A percentile compares a stretch with the other conserved stretches of the same genome.
Evolutionary conservation across 371 early-diverging fungal genomes (phyloP).

Genomic region (Mucor indicus): DNA sequence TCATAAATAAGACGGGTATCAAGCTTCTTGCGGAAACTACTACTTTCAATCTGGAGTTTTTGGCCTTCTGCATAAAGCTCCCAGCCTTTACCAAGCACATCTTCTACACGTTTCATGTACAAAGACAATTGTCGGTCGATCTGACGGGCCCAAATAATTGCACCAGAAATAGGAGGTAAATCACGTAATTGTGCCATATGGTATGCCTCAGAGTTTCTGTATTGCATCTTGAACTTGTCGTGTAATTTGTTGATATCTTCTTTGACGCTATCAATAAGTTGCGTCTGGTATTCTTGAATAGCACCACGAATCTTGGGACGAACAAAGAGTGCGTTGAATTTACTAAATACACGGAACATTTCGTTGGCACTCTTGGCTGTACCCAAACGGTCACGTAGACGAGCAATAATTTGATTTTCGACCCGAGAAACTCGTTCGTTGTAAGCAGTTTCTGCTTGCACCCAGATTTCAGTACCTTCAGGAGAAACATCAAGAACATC

Average conservation of each 20-base stretch:
- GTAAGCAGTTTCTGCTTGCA: constrained; percentile 86
- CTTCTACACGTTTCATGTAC: constrained; percentile 97
- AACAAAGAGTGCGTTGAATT: constrained; percentile 98
- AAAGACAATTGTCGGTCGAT: constrained; percentile 94
- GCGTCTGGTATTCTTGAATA: constrained; percentile 98
- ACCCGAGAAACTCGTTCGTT: constrained; percentile 94
- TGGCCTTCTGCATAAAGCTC: constrained; percentile 96
- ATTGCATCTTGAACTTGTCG: constrained; percentile 93
- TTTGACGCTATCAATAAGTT: constrained; percentile 96
- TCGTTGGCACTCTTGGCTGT: constrained; percentile 96
- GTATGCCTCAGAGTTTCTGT: constrained; percentile 85
- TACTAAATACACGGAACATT: constrained; percentile 98
- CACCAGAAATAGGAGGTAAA: constrained; percentile 90
- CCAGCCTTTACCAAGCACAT: constrained; percentile 97
- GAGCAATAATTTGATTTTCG: constrained; percentile 95
- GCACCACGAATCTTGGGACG: constrained; percentile 98
- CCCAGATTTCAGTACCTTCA: constrained; percentile 95
- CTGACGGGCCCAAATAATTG: constrained; percentile 97
- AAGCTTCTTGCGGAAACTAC: constrained; percentile 89
- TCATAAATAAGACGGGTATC: constrained; percentile 90
- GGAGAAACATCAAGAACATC: constrained; percentile 93
- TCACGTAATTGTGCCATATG: constrained; percentile 92
- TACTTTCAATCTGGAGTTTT: constrained; percentile 86
- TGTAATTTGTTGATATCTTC: constrained; percentile 93
- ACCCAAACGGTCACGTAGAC: constrained; percentile 90